Evolutionary conservation across 192 early-diverging fungal species (phyloP), one percentile per base, ranked within the genome.

Genomic region (Allomyces macrogynus): DNA sequence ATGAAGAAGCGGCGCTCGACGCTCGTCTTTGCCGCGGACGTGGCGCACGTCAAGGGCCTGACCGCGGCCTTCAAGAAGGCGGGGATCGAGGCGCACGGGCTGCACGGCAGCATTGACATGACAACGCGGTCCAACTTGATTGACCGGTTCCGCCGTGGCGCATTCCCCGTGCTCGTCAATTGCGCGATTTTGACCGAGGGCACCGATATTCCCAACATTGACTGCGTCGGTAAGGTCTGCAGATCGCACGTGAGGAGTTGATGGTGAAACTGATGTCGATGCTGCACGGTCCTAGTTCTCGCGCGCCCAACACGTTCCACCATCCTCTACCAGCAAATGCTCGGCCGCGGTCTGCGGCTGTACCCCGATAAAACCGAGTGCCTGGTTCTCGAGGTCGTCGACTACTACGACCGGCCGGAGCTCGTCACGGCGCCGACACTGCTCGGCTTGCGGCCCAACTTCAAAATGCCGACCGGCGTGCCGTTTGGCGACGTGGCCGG

Each of bases 251-350:
- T 57, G 1, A 1, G 12, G 16, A 20, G 1, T 20, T 57, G 49
- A 57, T 57, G 49, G 20, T 57, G n/a, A n/a, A n/a, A n/a, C n/a
- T n/a, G 49, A 57, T 14, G 16, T 5, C 20, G 20, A 57, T n/a
- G 12, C 3, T 2, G 20, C 12, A 57, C 12, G 20, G 9, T 4
- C 12, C 1, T 57, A 57, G 49, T 97, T 10, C 81, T 95, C 77
- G 88, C 87, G 1, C 71, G 90, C 4, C 94, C 92, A 0, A 97
- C 94, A 10, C 74, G 78, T 27, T 91, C 89, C 43, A 72, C 78
- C n/a, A 84, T 84, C 24, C 77, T 97, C 64, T 86, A 94, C 76
- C 88, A 89, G 66, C 94, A 97, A 76, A 97, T 97, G 94, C 70
- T 97, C 43, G 94, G 94, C 14, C 83, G 94, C 26, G 94, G 94